Base-by-base conservation (phyloP, 179 eudicot species). In the Beta lomatogona region DNA sequence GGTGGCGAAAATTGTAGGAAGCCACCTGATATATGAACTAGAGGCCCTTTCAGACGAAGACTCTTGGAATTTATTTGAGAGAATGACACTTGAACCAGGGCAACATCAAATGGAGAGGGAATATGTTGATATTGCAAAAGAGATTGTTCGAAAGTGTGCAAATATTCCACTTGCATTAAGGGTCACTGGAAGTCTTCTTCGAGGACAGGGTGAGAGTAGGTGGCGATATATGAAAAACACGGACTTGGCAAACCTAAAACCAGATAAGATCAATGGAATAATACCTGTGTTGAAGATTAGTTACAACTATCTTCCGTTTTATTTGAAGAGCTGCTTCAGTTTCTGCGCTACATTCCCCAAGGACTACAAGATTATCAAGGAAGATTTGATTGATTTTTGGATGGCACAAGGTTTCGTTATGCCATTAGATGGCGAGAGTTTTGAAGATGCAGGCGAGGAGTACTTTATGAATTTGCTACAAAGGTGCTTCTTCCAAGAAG, bases 261-360 rank as follows among this genome's bases (percentile, higher is more conserved):
- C 25, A 9, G 10, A 9, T 36, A 81, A 15, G 11, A 71, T 71
- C 13, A 31, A 67, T 3, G 19, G 41, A 36, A 36, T 36, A 36
- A 36, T 36, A 36, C 41, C 5, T 16, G 4, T 45, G 52, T n/a
- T 50, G 16, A 77, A 14, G 52, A 16, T 75, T 15, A 82, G 87
- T 72, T 87, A 82, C 52, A 11, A 80, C 74, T 21, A 69, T 61
- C 85, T 90, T 4, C 75, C 81, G 3, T 28, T 85, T 9, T 78
- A 48, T 63, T 77, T 87, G 78, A 88, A 87, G 75, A 80, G 82
- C 1, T 88, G 85, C 11, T 90, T 90, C 74, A 81, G 86, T 4
- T 88, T 86, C 45, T 86, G 87, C n/a, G 82, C 91, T 1, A 52
- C 88, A 3, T 90, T 87, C 21, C 91, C 87, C 4, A 86, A 88